Evolutionary conservation across 2,329 filamentous ascomycete genomes (phyloP), one percentile per base, ranked within the genome.

Genomic region (Arthroderma sp.): DNA sequence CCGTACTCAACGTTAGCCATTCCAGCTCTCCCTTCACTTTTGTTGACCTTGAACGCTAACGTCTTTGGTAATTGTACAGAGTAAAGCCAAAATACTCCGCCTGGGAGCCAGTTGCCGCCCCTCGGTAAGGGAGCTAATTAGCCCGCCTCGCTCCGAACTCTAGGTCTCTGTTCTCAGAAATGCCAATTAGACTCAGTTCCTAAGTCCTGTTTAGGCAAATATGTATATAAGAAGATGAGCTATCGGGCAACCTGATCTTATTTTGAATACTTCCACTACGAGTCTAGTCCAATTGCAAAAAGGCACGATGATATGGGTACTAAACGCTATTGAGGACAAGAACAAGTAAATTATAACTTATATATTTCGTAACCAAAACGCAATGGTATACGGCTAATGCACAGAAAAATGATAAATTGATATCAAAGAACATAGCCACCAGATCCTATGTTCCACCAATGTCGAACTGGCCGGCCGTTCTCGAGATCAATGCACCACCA

Each of bases 401-500:
- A n/a, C 25, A n/a, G 21, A 28, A 25, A 51, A 51, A 47, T 44
- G 7, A 25, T 31, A 15, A 51, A 51, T 4, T 38, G 19, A 37
- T 23, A 41, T 70, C 63, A 83, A 61, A 84, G 72, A 51, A 87
- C 80, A 71, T 87, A 88, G 19, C 85, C 80, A 19, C 83, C 82
- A 54, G 78, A 77, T 2, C 81, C 84, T 28, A 89, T 78, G 63
- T 80, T 84, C 31, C 77, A 79, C 93, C 91, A 97, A 59, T 81
- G 80, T 58, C 93, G 82, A 52, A 95, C 80, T 0, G 86, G 88
- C 62, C 82, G 83, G 6, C 82, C 83, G 68, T 98, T 91, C 69
- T 97, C 93, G 31, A 98, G 77, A 72, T 96, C 90, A 11, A 98
- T 87, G 65, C 91, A 95, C 90, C 91, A 97, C 93, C 93, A 97